Percentiles rank a stretch among this genome's conserved stretches.
phyloP scores from a whole-genome alignment of 495 filamentous ascomycete species.

The Penicillium silybi region DNA sequence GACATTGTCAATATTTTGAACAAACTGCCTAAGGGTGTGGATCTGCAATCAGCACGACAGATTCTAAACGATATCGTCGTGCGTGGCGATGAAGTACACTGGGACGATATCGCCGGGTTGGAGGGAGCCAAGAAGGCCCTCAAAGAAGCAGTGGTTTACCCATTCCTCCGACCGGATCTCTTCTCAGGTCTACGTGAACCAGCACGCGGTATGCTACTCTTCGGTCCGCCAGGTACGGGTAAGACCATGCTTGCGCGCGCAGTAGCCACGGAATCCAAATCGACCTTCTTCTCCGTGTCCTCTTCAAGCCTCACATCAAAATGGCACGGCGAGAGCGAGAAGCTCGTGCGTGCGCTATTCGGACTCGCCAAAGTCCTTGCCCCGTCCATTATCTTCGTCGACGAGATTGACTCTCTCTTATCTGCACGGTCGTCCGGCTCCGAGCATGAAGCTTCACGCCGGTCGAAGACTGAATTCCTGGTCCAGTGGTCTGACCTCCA shows the following conservation, averaged over 20 bases:
- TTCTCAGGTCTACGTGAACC: conserved; percentile 95
- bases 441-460: conserved; percentile 88
- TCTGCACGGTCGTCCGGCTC: conserved; percentile 76
- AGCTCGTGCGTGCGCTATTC: conserved; percentile 92
- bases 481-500: conserved; percentile 97
- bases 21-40: conserved; percentile 74
- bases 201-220: conserved; percentile 91
- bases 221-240: conserved; percentile 93
- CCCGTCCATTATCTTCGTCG: conserved; percentile 96
- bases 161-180: conserved; percentile 90
- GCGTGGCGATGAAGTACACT: conserved; percentile 90
- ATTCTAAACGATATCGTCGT: conserved; percentile 97
- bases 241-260: conserved; percentile 98
- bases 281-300: conserved; percentile 96
- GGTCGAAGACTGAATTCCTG: conserved; percentile 97
- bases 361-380: conserved; percentile 84
- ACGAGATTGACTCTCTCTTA: conserved; percentile 95
- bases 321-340: conserved; percentile 95
- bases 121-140: conserved; percentile 87
- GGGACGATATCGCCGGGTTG: conserved; percentile 90
- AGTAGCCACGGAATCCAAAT: conserved; percentile 90
- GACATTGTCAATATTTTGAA: conserved; percentile 61
- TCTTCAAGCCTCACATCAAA: conserved; percentile 92
- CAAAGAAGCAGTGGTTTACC: conserved; percentile 96
- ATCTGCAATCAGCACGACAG: conserved; percentile 76